Conservation (phyloP, 257 asterid species). For the Linaria vulgaris region DNA sequence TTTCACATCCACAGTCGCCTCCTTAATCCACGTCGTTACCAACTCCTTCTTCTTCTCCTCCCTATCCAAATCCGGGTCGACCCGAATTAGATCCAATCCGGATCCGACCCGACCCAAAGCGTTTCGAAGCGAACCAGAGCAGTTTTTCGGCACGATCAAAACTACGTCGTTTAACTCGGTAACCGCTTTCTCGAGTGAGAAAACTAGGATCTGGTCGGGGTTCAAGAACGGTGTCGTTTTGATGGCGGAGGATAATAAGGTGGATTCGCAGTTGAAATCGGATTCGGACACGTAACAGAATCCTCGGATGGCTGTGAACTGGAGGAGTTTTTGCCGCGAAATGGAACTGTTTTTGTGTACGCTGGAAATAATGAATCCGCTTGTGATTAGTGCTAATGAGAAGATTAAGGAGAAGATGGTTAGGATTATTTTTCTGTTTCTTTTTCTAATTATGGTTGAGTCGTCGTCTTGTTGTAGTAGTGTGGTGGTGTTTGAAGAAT, state of each 20-base stretch:
- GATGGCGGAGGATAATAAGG: slow-evolving; percentile 20
- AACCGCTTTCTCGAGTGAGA: slow-evolving; percentile 25
- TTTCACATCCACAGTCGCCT: slow-evolving; percentile 30
- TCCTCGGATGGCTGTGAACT: slow-evolving; percentile 20
- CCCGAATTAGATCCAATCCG: slow-evolving; percentile 13
- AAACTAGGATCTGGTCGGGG: slow-evolving; percentile 21
- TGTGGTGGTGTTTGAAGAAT: too few species aligned
- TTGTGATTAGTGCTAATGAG: slow-evolving; percentile 18
- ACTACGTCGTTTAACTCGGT: not conserved
- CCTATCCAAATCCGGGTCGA: slow-evolving; percentile 30
- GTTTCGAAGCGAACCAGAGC: slow-evolving; percentile 27
- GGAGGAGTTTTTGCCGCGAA: not conserved
- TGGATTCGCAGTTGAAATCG: slow-evolving; percentile 20
- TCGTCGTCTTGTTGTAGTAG: too few species aligned
- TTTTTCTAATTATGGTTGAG: slow-evolving; percentile 13
- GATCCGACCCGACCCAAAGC: slow-evolving; percentile 28
- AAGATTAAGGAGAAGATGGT: slow-evolving; percentile 19
- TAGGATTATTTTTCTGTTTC: slow-evolving; percentile 16
- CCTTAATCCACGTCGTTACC: slow-evolving; percentile 22
- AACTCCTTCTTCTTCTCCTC: slow-evolving; percentile 24
- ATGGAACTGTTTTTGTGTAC: slow-evolving; percentile 6
- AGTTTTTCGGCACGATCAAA: not conserved
- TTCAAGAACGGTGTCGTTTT: slow-evolving; percentile 8
- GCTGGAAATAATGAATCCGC: slow-evolving; percentile 22
- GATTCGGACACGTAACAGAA: slow-evolving; percentile 21